Conservation (phyloP, 805 yeast species). For the Cyberlindnera americana region DNA sequence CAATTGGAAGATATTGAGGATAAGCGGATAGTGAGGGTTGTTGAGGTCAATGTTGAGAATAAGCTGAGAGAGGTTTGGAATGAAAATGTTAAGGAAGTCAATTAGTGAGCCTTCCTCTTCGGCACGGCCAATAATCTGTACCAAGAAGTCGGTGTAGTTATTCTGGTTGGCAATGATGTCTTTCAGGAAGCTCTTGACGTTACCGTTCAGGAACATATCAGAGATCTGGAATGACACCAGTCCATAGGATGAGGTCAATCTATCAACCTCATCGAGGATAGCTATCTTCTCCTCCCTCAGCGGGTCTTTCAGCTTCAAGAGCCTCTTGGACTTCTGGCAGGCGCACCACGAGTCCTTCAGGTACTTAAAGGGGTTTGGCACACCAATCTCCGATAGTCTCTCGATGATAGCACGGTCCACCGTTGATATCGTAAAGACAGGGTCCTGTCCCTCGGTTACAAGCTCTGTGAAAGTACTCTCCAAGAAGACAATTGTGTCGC, state of each 20-base stretch:
- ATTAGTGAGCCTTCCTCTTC: conserved; percentile 61
- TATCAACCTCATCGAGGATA: conserved; percentile 45
- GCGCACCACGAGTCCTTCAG: conserved; percentile 42
- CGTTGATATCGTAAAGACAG: conserved; percentile 14
- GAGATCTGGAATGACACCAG: conserved; percentile 66
- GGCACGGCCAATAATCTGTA: conserved; percentile 54
- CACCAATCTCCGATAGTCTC: conserved; percentile 51
- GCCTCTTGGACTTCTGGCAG: conserved; percentile 40
- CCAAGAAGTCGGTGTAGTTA: conserved; percentile 43
- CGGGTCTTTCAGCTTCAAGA: conserved; percentile 39
- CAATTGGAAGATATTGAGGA: conserved; percentile 52
- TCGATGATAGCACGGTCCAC: conserved; percentile 55
- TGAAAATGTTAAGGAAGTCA: conserved; percentile 54
- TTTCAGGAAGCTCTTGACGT: conserved; percentile 27
- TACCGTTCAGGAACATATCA: conserved; percentile 38
- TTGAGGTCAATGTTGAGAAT: conserved; percentile 39
- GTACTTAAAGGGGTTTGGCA: conserved; percentile 43
- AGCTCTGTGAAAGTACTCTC: conserved; percentile 25
- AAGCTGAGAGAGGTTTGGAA: conserved; percentile 36
- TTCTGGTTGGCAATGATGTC: conserved; percentile 30
- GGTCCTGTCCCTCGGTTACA: conserved; percentile 21
- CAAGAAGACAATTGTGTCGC: conserved; percentile 14
- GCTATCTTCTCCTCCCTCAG: conserved; percentile 34
- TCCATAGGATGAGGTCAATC: conserved; percentile 57
- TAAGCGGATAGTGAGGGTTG: conserved; percentile 48